A percentile compares a stretch with the other conserved stretches of the same genome.
phyloP scores from a whole-genome alignment of 1,139 yeast species.

The Magnusiomyces fungicola region DNA sequence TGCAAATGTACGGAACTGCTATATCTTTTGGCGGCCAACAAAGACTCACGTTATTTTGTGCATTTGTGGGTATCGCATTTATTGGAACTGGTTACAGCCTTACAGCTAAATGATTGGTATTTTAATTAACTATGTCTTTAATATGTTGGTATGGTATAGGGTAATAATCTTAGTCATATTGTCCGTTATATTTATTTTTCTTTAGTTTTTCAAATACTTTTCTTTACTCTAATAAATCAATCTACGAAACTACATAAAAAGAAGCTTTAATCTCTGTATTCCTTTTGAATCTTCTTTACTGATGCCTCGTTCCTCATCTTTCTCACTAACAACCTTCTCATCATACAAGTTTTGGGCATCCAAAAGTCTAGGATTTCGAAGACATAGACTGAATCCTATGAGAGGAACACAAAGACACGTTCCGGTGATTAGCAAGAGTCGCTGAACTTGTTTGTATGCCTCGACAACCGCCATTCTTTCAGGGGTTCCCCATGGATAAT shows the following conservation, averaged over 20 bases:
- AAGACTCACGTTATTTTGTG: constrained; percentile 25
- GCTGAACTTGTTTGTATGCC: constrained; percentile 56
- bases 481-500: constrained; percentile 53
- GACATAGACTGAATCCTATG: constrained; percentile 41
- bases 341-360: constrained; percentile 32
- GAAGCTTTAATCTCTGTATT: no score
- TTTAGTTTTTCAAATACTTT: no score
- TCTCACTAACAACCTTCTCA: no score
- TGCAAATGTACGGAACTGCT: constrained; percentile 81
- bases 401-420: constrained; percentile 49
- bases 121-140: no score
- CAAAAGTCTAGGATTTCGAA: constrained; percentile 48
- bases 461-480: constrained; percentile 49
- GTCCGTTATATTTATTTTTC: no score
- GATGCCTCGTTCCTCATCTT: no score
- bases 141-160: no score
- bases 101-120: constrained; percentile 7
- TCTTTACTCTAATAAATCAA: no score
- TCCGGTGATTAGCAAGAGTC: constrained; percentile 50
- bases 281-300: no score
- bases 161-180: no score
- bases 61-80: constrained; percentile 29
- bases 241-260: no score
- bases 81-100: constrained; percentile 21
- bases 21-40: constrained; percentile 57